These are phyloP conservation scores for Mucor sp. DNA, from an alignment of 371 early-diverging fungal species.

Conservation along the genomic window DNA sequence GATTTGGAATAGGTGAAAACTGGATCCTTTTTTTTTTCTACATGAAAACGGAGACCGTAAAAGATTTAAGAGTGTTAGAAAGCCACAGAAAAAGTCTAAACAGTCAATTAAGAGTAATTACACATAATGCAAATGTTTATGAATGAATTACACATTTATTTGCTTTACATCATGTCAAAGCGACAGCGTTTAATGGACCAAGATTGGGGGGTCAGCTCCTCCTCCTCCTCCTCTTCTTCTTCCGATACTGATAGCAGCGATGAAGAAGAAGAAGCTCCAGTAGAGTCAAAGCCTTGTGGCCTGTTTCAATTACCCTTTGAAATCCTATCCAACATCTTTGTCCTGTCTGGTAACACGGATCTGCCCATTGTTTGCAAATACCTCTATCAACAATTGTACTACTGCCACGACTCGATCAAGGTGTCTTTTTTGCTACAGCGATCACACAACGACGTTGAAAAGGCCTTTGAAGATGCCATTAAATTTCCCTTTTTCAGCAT, in stretches of 20 bases:
- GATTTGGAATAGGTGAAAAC: neutral
- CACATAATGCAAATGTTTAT: neutral
- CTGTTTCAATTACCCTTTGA: conserved; percentile 38
- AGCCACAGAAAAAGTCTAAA: neutral
- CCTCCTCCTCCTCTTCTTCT: conserved; percentile 15
- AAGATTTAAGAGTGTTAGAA: neutral
- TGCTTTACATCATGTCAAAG: conserved; percentile 21
- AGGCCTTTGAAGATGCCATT: conserved; percentile 29
- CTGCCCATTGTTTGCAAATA: conserved; percentile 30
- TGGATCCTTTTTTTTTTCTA: neutral
- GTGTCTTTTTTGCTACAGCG: conserved; percentile 37
- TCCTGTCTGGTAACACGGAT: conserved; percentile 36
- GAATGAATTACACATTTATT: neutral
- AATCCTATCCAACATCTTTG: conserved; percentile 40
- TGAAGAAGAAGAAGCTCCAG: conserved; percentile 10
- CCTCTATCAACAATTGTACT: conserved; percentile 29
- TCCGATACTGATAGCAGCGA: neutral
- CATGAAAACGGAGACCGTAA: neutral
- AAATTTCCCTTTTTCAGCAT: conserved; percentile 38
- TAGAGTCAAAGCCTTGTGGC: conserved; percentile 7
- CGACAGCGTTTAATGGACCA: conserved; percentile 14
- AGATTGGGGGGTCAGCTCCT: conserved; percentile 17
- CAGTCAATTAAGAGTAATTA: neutral
- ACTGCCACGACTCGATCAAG: conserved; percentile 28
- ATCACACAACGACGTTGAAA: conserved; percentile 12